A percentile compares a stretch with the other conserved stretches of the same genome.
These are phyloP conservation scores for Smallanthus sonchifolius DNA, from an alignment of 129 eudicot species.

Conservation along the genomic window DNA sequence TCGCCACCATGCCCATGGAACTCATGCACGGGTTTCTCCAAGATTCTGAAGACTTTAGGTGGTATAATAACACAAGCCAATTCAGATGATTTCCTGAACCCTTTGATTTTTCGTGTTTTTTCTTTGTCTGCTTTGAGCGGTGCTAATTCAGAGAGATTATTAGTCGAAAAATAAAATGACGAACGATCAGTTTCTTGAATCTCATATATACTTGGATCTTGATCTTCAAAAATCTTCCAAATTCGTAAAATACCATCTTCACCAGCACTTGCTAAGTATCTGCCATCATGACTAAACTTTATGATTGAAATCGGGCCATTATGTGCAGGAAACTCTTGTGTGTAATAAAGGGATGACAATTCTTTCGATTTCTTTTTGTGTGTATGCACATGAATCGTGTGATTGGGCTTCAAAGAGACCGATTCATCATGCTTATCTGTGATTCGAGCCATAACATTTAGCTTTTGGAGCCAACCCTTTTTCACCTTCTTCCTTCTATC, in stretches of 20 bases:
- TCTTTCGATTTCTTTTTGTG: conserved; percentile 55
- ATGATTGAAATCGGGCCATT: conserved; percentile 68
- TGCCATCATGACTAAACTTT: conserved; percentile 86
- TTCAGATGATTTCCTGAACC: conserved; percentile 44
- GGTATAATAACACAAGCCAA: conserved; percentile 74
- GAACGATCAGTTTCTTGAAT: conserved; percentile 44
- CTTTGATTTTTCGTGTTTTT: conserved; percentile 28
- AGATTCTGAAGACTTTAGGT: conserved; percentile 58
- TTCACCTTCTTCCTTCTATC: conserved; percentile 45
- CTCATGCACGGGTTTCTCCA: conserved; percentile 70
- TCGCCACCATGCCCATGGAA: conserved; percentile 71
- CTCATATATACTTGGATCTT: conserved; percentile 32
- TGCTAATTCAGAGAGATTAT: conserved; percentile 53
- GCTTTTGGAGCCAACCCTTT: conserved; percentile 56
- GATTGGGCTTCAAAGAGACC: conserved; percentile 14
- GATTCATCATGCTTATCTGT: conserved; percentile 31
- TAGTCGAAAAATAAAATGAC: conserved; percentile 51
- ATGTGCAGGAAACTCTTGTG: conserved; percentile 80
- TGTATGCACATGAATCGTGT: conserved; percentile 44
- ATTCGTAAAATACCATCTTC: conserved; percentile 71
- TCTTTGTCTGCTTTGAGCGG: conserved; percentile 48
- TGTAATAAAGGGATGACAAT: conserved; percentile 55
- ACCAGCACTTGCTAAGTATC: conserved; percentile 76
- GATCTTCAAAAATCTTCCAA: conserved; percentile 81
- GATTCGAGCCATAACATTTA: conserved; percentile 39